Conservation (phyloP, 164 flowering plant species). For the Aristolochia fimbriata region DNA sequence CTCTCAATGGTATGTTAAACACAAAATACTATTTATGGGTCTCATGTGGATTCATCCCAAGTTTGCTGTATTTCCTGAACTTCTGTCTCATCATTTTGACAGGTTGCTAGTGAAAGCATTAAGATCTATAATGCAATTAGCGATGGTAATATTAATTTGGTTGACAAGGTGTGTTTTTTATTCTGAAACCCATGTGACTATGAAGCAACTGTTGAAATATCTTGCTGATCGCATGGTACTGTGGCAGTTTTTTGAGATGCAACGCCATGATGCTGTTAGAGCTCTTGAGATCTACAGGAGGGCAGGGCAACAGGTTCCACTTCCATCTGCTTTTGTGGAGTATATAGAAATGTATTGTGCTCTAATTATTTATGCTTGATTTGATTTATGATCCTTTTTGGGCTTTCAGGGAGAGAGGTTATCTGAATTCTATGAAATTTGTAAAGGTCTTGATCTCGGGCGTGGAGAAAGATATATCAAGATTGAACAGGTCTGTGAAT, state of each 20-base stretch:
- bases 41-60: not conserved
- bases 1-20: constrained; percentile 62
- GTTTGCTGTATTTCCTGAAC: not conserved
- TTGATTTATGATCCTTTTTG: constrained; percentile 1
- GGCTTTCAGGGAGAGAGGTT: constrained; percentile 66
- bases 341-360: too few relatives aligned
- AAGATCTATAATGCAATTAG: constrained; percentile 83
- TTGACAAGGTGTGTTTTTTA: constrained; percentile 73
- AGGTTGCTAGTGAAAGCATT: constrained; percentile 93
- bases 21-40: too few relatives aligned
- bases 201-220: not conserved
- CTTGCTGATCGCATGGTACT: not conserved
- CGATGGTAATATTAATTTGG: constrained; percentile 80
- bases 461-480: constrained; percentile 86
- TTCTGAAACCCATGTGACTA: not conserved
- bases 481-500: constrained; percentile 76
- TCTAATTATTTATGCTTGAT: too few relatives aligned
- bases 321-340: not conserved
- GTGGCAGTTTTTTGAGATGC: constrained; percentile 97
- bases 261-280: constrained; percentile 72
- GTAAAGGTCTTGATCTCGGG: constrained; percentile 79
- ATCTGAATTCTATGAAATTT: constrained; percentile 90
- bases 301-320: constrained; percentile 75
- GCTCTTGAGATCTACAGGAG: constrained; percentile 83
- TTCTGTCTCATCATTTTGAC: constrained; percentile 5